Evolutionary conservation across 176 grass and related monocot genomes (phyloP).

Genomic region (Aechmea fasciata): DNA sequence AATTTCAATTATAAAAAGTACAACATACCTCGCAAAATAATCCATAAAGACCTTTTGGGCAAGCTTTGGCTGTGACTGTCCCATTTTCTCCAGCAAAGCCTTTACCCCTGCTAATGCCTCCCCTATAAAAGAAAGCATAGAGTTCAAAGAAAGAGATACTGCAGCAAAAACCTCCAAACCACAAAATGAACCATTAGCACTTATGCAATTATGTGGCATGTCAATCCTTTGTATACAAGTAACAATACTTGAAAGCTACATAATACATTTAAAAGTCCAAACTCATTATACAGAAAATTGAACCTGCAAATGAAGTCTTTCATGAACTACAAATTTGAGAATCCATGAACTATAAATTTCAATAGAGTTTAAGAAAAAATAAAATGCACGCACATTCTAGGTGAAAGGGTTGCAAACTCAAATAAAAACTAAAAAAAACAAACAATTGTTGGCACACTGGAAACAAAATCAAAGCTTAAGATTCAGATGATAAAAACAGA

Average conservation of each 20-base stretch:
- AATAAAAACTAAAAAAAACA: no score
- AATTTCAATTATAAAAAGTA: background rate
- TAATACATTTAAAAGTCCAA: background rate
- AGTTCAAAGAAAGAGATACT: background rate
- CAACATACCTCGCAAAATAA: conserved; percentile 86
- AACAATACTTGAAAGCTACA: background rate
- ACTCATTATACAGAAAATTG: background rate
- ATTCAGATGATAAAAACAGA: no score
- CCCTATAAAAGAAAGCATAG: conserved; percentile 33
- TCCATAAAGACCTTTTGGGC: conserved; percentile 95
- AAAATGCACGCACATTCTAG: no score
- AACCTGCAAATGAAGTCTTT: background rate
- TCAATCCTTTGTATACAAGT: background rate
- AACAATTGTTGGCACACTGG: no score
- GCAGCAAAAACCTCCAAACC: background rate
- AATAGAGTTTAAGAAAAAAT: background rate
- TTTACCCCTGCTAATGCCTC: conserved; percentile 55
- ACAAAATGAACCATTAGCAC: background rate
- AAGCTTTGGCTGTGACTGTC: conserved; percentile 85
- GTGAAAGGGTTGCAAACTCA: no score
- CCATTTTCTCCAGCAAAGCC: conserved; percentile 89
- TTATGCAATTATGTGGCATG: background rate
- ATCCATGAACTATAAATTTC: conserved; percentile 10
- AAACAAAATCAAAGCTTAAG: no score
- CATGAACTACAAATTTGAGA: background rate